Conservation (phyloP, 768 basidiomycete species). For the Coprinopsis strossmayeri region DNA sequence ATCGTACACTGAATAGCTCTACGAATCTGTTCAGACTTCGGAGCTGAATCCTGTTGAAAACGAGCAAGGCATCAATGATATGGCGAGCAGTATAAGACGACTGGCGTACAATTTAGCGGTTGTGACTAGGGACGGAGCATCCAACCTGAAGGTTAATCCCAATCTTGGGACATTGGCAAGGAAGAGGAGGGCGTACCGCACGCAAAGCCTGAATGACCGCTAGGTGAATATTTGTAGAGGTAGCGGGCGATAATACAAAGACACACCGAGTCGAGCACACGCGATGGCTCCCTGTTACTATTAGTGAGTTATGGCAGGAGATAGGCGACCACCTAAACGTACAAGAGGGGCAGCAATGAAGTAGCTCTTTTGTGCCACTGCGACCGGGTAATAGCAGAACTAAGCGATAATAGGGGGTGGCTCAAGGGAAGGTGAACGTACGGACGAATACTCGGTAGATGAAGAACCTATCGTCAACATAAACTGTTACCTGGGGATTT, state of each 20-base stretch:
- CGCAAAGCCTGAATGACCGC: slow-evolving; percentile 19
- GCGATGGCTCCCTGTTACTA: slow-evolving; percentile 18
- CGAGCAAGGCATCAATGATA: not conserved
- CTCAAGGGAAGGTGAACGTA: slow-evolving; percentile 16
- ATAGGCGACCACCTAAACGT: slow-evolving; percentile 5
- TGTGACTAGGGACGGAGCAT: slow-evolving; percentile 15
- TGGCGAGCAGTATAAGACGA: no score
- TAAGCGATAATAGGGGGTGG: no score
- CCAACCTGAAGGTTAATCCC: not conserved
- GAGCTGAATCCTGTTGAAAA: slow-evolving; percentile 18
- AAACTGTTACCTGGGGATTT: not conserved
- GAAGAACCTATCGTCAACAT: slow-evolving; percentile 23
- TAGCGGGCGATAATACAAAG: not conserved
- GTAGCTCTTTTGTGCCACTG: slow-evolving; percentile 32
- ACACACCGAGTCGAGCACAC: slow-evolving; percentile 21
- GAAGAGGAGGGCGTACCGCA: slow-evolving; percentile 17
- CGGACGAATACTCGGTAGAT: slow-evolving; percentile 32
- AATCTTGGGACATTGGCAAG: not conserved
- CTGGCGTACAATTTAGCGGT: slow-evolving; percentile 23
- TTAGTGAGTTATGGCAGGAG: not conserved
- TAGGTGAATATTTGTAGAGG: not conserved
- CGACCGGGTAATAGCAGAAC: no score
- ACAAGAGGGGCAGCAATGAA: slow-evolving; percentile 27
- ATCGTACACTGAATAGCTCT: slow-evolving; percentile 3
- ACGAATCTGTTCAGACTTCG: slow-evolving; percentile 15